Evolutionary conservation across 352 stramenopile genomes (phyloP), one percentile per base, ranked within the genome.

Genomic region (Pythium dissimile): DNA sequence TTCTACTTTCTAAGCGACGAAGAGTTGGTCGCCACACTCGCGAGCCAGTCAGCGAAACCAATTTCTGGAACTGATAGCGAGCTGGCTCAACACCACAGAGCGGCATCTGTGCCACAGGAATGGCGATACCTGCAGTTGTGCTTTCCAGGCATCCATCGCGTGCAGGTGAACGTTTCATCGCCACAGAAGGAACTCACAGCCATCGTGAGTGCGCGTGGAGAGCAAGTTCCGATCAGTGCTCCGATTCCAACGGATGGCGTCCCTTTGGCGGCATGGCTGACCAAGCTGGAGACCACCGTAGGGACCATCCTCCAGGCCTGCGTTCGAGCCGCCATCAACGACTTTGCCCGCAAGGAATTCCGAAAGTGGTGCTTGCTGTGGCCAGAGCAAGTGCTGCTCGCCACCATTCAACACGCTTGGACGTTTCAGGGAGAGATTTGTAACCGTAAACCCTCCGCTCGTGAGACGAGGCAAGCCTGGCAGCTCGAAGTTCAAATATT

Each of bases 311-410:
- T 93, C 1, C 81, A 93, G 31, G 84, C 83, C 5, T 85, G 71
- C 6, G 72, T 85, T 5, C 77, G 81, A 3, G 77, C 78, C 2
- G 72, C 84, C 15, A 68, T 82, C 12, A 84, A 65, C 11, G 84
- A 93, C 56, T 60, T 78, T n/a, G 54, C 66, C 18, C 72, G 80
- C 5, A 92, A 93, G 54, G 84, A 90, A 27, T 93, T 93, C 56
- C 79, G 80, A 0, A 93, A 93, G 31, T 93, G 84, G 84, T 89
- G 75, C 34, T 41, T 89, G 5, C 60, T 89, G 5, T 93, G 84
- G 84, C 79, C 84, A 0, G 84, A 93, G 26, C 84, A 93, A 64
- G 75, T 86, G 0, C 21, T 93, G 4, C 16, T 82, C n/a, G 62
- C 66, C 13, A 75, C 77, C 18, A 71, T 90, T 30, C 65, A 73